Conservation (phyloP, 228 moss, liverwort and hornwort genomes). For the Sphagnum fallax region DNA sequence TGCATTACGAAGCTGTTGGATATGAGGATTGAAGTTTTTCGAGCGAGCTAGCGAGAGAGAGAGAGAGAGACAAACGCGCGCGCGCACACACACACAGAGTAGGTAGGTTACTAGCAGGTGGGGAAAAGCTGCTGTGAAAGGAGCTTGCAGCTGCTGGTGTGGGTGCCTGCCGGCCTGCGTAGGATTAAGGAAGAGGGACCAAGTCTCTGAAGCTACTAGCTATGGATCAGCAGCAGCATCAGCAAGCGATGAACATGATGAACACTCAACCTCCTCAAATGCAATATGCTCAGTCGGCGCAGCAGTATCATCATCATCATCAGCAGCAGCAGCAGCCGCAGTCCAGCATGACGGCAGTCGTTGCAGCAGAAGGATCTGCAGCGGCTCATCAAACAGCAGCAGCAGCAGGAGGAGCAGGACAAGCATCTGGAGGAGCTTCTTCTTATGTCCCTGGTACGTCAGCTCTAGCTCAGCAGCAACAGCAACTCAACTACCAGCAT, state of each 20-base stretch:
- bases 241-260: constrained; percentile 45
- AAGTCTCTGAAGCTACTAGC: not conserved
- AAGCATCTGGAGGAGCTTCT: constrained; percentile 29
- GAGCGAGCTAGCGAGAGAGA: too few species aligned
- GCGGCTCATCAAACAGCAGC: constrained; percentile 26
- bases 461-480: constrained; percentile 62
- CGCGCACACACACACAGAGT: too few species aligned
- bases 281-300: constrained; percentile 45
- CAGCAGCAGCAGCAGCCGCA: constrained; percentile 38
- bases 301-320: constrained; percentile 29
- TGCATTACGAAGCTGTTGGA: too few species aligned
- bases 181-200: too few species aligned
- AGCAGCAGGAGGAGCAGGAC: constrained; percentile 31
- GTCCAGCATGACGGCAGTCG: constrained; percentile 2
- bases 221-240: constrained; percentile 54
- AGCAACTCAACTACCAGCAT: constrained; percentile 59
- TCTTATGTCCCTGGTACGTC: constrained; percentile 53
- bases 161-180: too few species aligned
- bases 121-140: too few species aligned
- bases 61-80: too few species aligned
- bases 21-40: too few species aligned
- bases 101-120: too few species aligned
- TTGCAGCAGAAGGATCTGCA: constrained; percentile 20
- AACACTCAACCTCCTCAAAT: constrained; percentile 33
- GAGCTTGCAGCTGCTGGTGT: too few species aligned